Percentiles rank a stretch among this genome's conserved stretches.
Conservation (phyloP, 2,329 filamentous ascomycete genomes). For the Emericellopsis cladophorae region DNA sequence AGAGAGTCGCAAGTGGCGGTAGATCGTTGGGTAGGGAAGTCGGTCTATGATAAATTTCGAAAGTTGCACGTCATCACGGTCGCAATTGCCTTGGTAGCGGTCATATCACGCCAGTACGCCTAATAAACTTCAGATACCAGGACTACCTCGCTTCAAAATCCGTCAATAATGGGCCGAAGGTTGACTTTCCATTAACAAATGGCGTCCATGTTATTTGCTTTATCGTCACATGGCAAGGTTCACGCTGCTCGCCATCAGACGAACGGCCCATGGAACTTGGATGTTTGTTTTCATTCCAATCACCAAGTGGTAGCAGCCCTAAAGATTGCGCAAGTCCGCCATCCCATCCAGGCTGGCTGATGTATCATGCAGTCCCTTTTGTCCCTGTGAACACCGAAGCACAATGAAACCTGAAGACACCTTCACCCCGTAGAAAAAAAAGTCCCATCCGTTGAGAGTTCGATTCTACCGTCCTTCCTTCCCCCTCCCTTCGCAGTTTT, state of each 20-base stretch:
- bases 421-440: background rate
- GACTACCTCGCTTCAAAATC: background rate
- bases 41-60: background rate
- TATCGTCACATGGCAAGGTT: background rate
- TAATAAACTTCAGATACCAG: too few species aligned
- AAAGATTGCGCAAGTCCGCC: constrained; percentile 32
- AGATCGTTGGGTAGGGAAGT: background rate
- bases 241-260: too few species aligned
- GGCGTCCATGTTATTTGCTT: too few species aligned
- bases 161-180: background rate
- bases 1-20: background rate
- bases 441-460: background rate
- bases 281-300: constrained; percentile 30
- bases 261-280: constrained; percentile 13
- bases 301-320: constrained; percentile 29
- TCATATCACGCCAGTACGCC: background rate
- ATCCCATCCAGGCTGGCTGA: constrained; percentile 15
- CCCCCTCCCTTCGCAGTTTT: background rate
- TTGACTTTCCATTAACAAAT: background rate
- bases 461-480: background rate
- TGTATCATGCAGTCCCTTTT: constrained; percentile 37
- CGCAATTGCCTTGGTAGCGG: background rate
- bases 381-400: constrained; percentile 40
- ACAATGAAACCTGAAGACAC: constrained; percentile 24
- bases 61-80: background rate